Base-by-base conservation (phyloP, 129 eudicot species). In the Heracleum sosnowskyi region DNA sequence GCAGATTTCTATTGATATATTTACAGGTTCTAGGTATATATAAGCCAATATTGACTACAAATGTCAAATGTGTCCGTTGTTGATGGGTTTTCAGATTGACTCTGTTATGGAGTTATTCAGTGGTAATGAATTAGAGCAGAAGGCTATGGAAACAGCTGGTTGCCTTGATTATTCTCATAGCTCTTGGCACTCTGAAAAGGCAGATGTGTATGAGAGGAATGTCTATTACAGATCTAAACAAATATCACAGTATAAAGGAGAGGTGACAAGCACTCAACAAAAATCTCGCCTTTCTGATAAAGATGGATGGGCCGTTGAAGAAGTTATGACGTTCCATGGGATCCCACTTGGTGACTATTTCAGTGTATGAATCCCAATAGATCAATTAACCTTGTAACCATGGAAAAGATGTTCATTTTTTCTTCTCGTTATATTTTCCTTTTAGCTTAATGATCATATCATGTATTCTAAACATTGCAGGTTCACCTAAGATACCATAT, bases 291-390 rank as follows among this genome's bases (percentile, higher is more conserved):
- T 94, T 55, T 69, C 89, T 11, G 90, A 89, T 70, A 90, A 83
- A 90, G 86, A 82, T 34, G 97, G 94, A 46, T 95, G 97, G 98
- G 91, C 92, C 46, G 85, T 95, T 57, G 98, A 95, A 86, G 98
- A 95, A 81, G 91, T 95, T 79, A 88, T 91, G 84, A 95, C 98
- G 9, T 96, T 95, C 64, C 98, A 95, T 63, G 98, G 97, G 82
- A 86, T 95, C 79, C 97, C 98, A n/a, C 86, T 95, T 28, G 97
- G 98, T 41, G 98, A 95, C 80, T 95, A 84, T 85, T 95, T 91
- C 85, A 95, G 84, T 33, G 97, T 95, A 88, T 29, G 89, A 39
- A 36, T 31, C 77, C 24, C 18, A 64, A 51, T 24, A 74, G n/a
- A 34, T 31, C 60, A 26, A 12, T 28, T 44, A 51, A 70, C 34